Evolutionary conservation across 768 basidiomycete genomes (phyloP).

Genomic region (Vishniacozyma victoriae): DNA sequence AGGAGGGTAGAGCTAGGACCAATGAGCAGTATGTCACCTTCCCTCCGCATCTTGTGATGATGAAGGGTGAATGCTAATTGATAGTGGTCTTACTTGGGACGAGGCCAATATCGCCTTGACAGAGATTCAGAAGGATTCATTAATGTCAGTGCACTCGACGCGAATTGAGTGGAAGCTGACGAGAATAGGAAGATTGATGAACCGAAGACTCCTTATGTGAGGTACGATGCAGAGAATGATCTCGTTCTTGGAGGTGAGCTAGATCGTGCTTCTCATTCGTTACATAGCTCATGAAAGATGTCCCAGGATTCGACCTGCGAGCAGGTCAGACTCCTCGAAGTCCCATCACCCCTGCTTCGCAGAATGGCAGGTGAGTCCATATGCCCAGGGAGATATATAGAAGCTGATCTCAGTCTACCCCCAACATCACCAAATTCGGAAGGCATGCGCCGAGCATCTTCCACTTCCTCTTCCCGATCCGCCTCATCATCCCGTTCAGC

Average conservation of each 20-base stretch:
- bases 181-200: conserved; percentile 74
- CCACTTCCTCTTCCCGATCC: conserved; percentile 12
- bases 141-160: conserved; percentile 55
- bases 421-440: conserved; percentile 7
- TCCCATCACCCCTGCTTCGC: too few species aligned
- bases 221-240: conserved; percentile 48
- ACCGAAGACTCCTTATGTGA: conserved; percentile 92
- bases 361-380: too few species aligned
- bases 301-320: conserved; percentile 67
- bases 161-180: conserved; percentile 1
- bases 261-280: neutral
- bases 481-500: conserved; percentile 37
- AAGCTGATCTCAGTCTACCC: neutral
- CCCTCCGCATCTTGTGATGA: neutral
- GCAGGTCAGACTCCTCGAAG: conserved; percentile 53
- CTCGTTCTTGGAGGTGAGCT: conserved; percentile 56
- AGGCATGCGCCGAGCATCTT: conserved; percentile 17
- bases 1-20: conserved; percentile 14
- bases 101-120: conserved; percentile 88
- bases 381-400: neutral
- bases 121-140: conserved; percentile 86
- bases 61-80: neutral
- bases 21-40: conserved; percentile 1
- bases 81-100: conserved; percentile 81
- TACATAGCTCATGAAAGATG: conserved; percentile 54